Evolutionary conservation across 1,284 basidiomycete genomes (phyloP), one percentile per base, ranked within the genome.

Genomic region (Schizophyllum amplum): DNA sequence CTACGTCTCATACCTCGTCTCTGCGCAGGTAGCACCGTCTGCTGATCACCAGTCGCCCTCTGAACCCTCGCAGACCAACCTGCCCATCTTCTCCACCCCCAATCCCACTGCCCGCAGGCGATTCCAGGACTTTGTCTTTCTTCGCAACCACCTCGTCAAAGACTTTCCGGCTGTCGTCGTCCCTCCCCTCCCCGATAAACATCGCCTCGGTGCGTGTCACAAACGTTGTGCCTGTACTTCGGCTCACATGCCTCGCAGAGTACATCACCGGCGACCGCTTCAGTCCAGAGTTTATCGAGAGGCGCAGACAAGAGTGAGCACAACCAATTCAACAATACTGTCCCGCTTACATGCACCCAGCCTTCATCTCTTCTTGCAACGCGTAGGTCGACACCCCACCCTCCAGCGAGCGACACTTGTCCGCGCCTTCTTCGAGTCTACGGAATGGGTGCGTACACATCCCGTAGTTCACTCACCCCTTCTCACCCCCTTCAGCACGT

Each of bases 261-360:
- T 99, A 99, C 69, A 83, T 99, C 59, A 98, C 95, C 25, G 95
- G 96, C 20, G 96, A 99, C 71, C 81, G 97, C 57, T 99, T 99
- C 73, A 94, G 93, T 63, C 83, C 88, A 4, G 97, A 98, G 66
- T 99, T 99, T 65, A 91, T 99, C 77, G 95, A 98, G 69, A 83
- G 90, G 56, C 80, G 96, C 63, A 82, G 92, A 61, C 75, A 86
- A 62, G 95, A 98, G 94, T 97, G 69, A 70, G 90, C 56, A 15
- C 53, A 23, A 17, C 52, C 17, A 50, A 56, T 53, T 49, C 46
- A 22, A 24, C 70, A 17, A 47, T 33, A 48, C 26, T 26, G 17
- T 17, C 24, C 49, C 17, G 47, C 25, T 20, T 55, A 47, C 55
- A 42, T 49, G 54, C 52, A 58, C 33, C 5, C 65, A 97, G 94